These are phyloP conservation scores for Suillus subalutaceus DNA, from an alignment of 768 basidiomycete genomes.

Conservation along the genomic window DNA sequence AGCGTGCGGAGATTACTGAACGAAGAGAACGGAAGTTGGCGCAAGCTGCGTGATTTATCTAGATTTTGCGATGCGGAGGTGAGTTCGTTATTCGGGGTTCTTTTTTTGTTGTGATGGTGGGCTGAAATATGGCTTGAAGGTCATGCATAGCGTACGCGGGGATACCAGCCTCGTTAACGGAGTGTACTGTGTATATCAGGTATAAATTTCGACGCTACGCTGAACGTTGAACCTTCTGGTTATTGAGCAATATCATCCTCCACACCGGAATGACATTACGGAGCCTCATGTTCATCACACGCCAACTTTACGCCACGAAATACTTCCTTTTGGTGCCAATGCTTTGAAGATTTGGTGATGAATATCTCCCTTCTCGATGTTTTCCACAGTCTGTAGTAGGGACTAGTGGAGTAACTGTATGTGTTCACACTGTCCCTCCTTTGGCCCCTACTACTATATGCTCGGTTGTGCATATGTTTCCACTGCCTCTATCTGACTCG, in stretches of 20 bases:
- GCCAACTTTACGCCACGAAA: neutral
- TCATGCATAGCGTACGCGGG: neutral
- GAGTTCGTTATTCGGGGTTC: neutral
- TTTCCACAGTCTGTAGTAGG: neutral
- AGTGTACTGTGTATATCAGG: neutral
- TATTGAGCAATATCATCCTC: neutral
- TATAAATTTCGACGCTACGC: neutral
- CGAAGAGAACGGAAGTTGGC: constrained; percentile 46
- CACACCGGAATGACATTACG: neutral
- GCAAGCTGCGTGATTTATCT: constrained; percentile 29
- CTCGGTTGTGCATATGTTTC: neutral
- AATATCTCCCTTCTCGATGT: neutral
- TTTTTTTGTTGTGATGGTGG: neutral
- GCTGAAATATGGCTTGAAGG: neutral
- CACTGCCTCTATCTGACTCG: neutral
- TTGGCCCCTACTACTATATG: neutral
- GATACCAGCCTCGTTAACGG: neutral
- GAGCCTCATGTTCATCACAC: neutral
- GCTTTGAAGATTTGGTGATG: neutral
- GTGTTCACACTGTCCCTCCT: neutral
- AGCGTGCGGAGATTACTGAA: constrained; percentile 59
- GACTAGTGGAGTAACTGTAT: neutral
- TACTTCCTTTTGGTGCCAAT: neutral
- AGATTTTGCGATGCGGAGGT: constrained; percentile 23
- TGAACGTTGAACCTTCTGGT: neutral